phyloP scores from a whole-genome alignment of 1,284 basidiomycete genomes.

The Cystobasidiaceae sp. region DNA sequence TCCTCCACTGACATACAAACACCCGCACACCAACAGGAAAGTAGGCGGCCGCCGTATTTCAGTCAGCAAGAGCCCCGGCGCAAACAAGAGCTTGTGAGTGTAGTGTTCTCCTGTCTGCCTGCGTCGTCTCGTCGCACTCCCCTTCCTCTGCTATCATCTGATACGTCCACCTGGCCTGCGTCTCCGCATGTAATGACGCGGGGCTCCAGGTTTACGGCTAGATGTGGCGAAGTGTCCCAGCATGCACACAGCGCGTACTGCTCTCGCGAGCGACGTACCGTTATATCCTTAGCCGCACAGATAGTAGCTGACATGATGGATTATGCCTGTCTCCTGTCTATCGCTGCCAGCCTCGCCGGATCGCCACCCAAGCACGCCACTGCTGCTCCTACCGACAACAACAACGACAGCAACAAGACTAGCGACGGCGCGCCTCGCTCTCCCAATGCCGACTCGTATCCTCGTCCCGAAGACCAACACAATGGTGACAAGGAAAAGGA shows the following conservation, averaged over 20 bases:
- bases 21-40: conserved; percentile 6
- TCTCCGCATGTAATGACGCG: too few species aligned
- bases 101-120: background rate
- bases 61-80: conserved; percentile 18
- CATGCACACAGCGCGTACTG: too few species aligned
- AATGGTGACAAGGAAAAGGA: conserved; percentile 3
- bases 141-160: too few species aligned
- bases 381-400: background rate
- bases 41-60: conserved; percentile 22
- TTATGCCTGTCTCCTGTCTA: too few species aligned
- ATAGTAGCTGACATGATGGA: too few species aligned
- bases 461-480: conserved; percentile 5
- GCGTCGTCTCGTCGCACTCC: background rate
- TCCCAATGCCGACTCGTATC: conserved; percentile 9
- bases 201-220: too few species aligned
- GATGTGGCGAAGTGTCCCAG: too few species aligned
- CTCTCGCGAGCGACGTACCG: too few species aligned
- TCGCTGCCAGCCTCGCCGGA: background rate
- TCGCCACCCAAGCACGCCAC: conserved; percentile 15
- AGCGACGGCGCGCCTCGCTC: background rate
- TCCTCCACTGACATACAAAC: background rate
- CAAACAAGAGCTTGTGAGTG: conserved; percentile 24
- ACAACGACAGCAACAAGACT: background rate
- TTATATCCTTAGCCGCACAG: too few species aligned
- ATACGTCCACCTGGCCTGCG: too few species aligned